Conservation (phyloP, 352 stramenopile species). For the Sclerospora graminicola region DNA sequence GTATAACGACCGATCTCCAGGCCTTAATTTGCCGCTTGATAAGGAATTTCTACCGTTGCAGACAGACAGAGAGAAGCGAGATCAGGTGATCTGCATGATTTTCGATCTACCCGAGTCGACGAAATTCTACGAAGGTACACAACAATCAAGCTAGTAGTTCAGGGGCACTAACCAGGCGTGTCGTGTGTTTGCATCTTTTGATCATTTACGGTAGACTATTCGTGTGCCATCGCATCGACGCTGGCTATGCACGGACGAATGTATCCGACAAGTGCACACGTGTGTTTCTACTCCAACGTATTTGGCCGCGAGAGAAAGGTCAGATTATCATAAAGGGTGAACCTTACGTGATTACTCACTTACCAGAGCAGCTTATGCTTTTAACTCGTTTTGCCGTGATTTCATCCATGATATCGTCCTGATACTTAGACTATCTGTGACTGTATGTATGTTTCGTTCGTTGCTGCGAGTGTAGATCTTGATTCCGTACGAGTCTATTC, state of each 20-base stretch:
- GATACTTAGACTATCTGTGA: conserved; percentile 9
- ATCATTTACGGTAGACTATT: conserved; percentile 47
- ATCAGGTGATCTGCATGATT: conserved; percentile 84
- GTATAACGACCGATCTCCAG: conserved; percentile 6
- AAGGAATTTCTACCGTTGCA: conserved; percentile 38
- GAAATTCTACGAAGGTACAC: conserved; percentile 65
- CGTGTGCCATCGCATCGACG: conserved; percentile 65
- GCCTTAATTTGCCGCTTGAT: conserved; percentile 32
- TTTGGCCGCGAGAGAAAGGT: conserved; percentile 83
- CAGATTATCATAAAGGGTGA: conserved; percentile 1
- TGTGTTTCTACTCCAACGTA: conserved; percentile 85
- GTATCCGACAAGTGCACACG: conserved; percentile 73
- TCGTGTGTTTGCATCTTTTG: neutral
- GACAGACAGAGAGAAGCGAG: conserved; percentile 30
- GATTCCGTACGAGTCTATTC: conserved; percentile 81
- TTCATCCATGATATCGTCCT: too few species aligned
- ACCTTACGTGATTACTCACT: neutral
- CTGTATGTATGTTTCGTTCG: conserved; percentile 4
- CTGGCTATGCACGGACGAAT: conserved; percentile 83
- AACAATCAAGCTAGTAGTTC: neutral
- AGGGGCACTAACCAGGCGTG: neutral
- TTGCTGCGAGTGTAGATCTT: conserved; percentile 36
- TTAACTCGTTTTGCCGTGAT: conserved; percentile 13
- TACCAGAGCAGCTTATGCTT: neutral
- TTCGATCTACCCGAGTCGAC: conserved; percentile 66